Conservation (phyloP, 495 filamentous ascomycete genomes). For the Xylaria nigripes region DNA sequence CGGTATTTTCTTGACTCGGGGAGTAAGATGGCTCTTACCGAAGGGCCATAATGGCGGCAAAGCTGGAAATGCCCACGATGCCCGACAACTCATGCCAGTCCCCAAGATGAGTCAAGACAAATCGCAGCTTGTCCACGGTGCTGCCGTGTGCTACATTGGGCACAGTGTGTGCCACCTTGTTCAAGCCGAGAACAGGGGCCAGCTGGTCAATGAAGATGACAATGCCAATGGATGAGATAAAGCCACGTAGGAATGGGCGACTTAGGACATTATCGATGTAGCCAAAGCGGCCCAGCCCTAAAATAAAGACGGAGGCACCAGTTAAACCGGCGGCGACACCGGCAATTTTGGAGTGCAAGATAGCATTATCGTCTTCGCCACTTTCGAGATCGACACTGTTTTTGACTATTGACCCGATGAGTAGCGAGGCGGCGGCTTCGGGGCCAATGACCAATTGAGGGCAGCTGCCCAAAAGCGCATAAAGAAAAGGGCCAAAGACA, state of each 20-base stretch:
- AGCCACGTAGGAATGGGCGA: slow-evolving; percentile 83
- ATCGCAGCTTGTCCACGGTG: slow-evolving; percentile 74
- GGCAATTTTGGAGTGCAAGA: slow-evolving; percentile 68
- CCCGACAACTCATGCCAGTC: slow-evolving; percentile 66
- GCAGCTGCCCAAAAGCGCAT: slow-evolving; percentile 83
- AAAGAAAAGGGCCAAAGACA: slow-evolving; percentile 80
- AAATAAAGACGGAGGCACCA: slow-evolving; percentile 75
- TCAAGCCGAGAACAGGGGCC: slow-evolving; percentile 79
- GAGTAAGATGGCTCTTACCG: slow-evolving; percentile 35
- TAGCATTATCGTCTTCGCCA: slow-evolving; percentile 61
- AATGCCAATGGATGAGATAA: slow-evolving; percentile 92
- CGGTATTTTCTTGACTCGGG: neutral
- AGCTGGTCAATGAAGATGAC: slow-evolving; percentile 94
- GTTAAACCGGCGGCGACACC: slow-evolving; percentile 85
- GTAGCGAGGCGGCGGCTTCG: slow-evolving; percentile 85
- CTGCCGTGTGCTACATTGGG: slow-evolving; percentile 67
- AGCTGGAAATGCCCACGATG: slow-evolving; percentile 67
- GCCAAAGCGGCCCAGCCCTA: slow-evolving; percentile 76
- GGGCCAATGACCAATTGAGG: slow-evolving; percentile 92
- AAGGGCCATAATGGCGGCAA: slow-evolving; percentile 80
- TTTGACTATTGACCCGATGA: slow-evolving; percentile 81
- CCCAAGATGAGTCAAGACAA: slow-evolving; percentile 58
- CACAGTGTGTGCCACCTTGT: slow-evolving; percentile 46
- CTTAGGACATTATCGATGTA: slow-evolving; percentile 94
- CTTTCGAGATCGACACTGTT: slow-evolving; percentile 61